Conservation (phyloP, 768 basidiomycete genomes). For the Mycena albidolilacea region DNA sequence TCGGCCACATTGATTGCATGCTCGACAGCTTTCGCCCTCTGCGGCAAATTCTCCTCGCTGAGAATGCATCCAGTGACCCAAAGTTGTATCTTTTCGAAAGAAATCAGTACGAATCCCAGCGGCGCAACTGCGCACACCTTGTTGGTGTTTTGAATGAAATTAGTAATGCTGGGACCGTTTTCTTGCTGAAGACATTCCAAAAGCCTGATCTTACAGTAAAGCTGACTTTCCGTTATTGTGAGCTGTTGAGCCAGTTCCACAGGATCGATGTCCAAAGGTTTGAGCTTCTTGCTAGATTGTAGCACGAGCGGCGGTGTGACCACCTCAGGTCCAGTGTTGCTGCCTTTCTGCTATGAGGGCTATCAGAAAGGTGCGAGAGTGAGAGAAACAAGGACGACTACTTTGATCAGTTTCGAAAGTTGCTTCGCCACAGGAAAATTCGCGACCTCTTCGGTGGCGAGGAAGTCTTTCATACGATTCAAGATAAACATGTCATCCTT, state of each 20-base stretch:
- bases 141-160: conserved; percentile 90
- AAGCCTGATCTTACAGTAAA: conserved; percentile 90
- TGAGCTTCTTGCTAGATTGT: conserved; percentile 78
- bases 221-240: conserved; percentile 89
- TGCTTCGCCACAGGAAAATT: conserved; percentile 81
- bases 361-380: neutral
- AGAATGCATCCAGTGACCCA: conserved; percentile 93
- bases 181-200: conserved; percentile 92
- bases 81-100: conserved; percentile 78
- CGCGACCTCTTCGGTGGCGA: conserved; percentile 74
- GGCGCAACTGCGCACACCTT: conserved; percentile 62
- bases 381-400: conserved; percentile 73
- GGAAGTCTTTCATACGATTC: conserved; percentile 85
- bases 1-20: conserved; percentile 94
- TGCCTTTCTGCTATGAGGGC: conserved; percentile 57
- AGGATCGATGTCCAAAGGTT: conserved; percentile 88
- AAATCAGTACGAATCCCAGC: neutral
- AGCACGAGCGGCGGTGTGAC: conserved; percentile 79
- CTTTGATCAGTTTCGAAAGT: conserved; percentile 80
- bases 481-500: conserved; percentile 89
- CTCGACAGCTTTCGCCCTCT: conserved; percentile 87
- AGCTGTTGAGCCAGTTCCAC: conserved; percentile 95
- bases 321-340: conserved; percentile 69
- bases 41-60: conserved; percentile 83
- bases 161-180: conserved; percentile 85